Conservation (phyloP, 305 asterid genomes). For the Fraxinus nigra region DNA sequence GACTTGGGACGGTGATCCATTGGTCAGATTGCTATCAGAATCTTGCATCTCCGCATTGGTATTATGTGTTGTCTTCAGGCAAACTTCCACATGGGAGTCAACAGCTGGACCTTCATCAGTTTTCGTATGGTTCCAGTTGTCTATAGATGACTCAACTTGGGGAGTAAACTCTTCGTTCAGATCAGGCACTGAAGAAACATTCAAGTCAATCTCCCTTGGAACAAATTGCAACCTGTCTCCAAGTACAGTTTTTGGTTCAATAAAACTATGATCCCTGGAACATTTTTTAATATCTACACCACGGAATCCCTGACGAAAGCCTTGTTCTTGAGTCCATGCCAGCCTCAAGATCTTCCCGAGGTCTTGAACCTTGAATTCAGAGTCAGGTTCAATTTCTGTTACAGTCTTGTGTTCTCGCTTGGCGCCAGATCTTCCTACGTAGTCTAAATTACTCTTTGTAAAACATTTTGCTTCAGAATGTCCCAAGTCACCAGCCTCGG, state of each 20-base stretch:
- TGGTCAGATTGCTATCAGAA: slow-evolving; percentile 77
- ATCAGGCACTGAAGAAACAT: slow-evolving; percentile 83
- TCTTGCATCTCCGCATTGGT: slow-evolving; percentile 57
- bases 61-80: slow-evolving; percentile 48
- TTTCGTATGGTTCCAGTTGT: slow-evolving; percentile 47
- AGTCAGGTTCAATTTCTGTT: slow-evolving; percentile 56
- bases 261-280: slow-evolving; percentile 24
- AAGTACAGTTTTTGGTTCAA: slow-evolving; percentile 37
- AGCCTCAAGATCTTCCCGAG: slow-evolving; percentile 62
- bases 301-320: slow-evolving; percentile 47
- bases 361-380: slow-evolving; percentile 85
- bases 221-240: slow-evolving; percentile 36
- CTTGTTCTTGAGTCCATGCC: slow-evolving; percentile 64
- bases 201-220: slow-evolving; percentile 72
- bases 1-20: slow-evolving; percentile 58
- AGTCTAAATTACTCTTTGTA: slow-evolving; percentile 55
- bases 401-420: slow-evolving; percentile 28
- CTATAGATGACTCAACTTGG: slow-evolving; percentile 62
- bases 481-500: slow-evolving; percentile 60
- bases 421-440: slow-evolving; percentile 41
- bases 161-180: slow-evolving; percentile 75
- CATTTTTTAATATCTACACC: slow-evolving; percentile 39
- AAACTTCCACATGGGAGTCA: slow-evolving; percentile 44
- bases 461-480: slow-evolving; percentile 90
- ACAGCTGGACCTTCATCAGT: slow-evolving; percentile 48